phyloP scores from a whole-genome alignment of 768 basidiomycete species.

The Termitomyces sp. region DNA sequence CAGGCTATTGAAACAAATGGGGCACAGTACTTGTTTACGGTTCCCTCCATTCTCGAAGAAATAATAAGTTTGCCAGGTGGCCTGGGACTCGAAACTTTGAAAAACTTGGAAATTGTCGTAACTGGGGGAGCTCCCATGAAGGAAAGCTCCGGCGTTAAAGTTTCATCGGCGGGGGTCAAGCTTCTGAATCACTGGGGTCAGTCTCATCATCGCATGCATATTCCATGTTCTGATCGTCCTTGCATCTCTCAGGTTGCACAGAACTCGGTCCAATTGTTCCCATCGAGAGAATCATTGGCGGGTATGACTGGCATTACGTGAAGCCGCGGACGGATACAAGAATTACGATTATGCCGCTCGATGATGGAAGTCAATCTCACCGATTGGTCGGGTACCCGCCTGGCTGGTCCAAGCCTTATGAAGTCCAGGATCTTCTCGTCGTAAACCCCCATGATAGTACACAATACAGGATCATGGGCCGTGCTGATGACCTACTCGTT shows the following conservation, averaged over 20 bases:
- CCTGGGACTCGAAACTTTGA: constrained; percentile 27
- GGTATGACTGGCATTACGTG: constrained; percentile 37
- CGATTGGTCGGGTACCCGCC: constrained; percentile 30
- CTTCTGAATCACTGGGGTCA: constrained; percentile 40
- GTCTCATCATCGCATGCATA: neutral
- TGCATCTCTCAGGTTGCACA: constrained; percentile 25
- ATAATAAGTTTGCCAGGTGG: constrained; percentile 23
- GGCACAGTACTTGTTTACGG: constrained; percentile 32
- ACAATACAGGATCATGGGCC: constrained; percentile 34
- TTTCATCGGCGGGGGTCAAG: constrained; percentile 29
- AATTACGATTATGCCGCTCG: constrained; percentile 25
- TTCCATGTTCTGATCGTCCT: neutral
- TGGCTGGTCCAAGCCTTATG: constrained; percentile 29
- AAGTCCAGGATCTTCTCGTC: constrained; percentile 37
- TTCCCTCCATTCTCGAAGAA: constrained; percentile 39
- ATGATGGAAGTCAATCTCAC: constrained; percentile 24
- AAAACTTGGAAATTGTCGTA: constrained; percentile 30
- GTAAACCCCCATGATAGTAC: constrained; percentile 26
- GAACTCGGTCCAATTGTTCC: constrained; percentile 37
- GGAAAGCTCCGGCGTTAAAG: constrained; percentile 26
- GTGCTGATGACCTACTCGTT: constrained; percentile 39
- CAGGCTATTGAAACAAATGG: constrained; percentile 22
- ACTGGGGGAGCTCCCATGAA: constrained; percentile 40
- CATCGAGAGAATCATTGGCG: constrained; percentile 26
- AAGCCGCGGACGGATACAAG: constrained; percentile 31